Evolutionary conservation across 768 basidiomycete genomes (phyloP).

Genomic region (Boletus coccyginus): DNA sequence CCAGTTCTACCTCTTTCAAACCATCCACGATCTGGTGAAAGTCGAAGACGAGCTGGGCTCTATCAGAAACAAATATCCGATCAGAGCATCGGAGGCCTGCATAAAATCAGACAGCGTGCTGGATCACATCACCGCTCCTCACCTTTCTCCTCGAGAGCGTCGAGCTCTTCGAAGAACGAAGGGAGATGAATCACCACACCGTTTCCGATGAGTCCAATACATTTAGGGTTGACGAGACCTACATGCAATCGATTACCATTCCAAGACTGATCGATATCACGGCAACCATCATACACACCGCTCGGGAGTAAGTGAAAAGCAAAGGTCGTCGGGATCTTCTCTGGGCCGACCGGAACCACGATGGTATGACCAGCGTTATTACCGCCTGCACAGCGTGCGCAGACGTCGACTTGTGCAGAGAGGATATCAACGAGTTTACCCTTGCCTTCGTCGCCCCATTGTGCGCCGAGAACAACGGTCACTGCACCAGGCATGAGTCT

Average conservation of each 20-base stretch:
- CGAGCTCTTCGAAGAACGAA: constrained; percentile 91
- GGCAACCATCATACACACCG: constrained; percentile 44
- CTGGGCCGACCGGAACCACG: constrained; percentile 70
- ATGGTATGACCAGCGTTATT: constrained; percentile 99
- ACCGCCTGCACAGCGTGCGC: constrained; percentile 95
- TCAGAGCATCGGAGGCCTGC: constrained; percentile 81
- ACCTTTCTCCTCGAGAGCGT: constrained; percentile 84
- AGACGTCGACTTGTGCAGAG: constrained; percentile 84
- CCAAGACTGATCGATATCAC: neutral
- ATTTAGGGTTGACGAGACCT: constrained; percentile 43
- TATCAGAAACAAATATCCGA: constrained; percentile 90
- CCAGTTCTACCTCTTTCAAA: constrained; percentile 95
- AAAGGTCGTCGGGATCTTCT: constrained; percentile 76
- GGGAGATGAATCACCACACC: constrained; percentile 98
- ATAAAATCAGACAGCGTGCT: constrained; percentile 1
- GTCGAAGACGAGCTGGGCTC: constrained; percentile 96
- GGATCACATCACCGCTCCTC: constrained; percentile 1
- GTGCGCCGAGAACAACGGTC: constrained; percentile 80
- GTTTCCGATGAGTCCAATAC: constrained; percentile 84
- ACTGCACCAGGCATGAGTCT: constrained; percentile 30
- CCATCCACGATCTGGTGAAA: constrained; percentile 99
- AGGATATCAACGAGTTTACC: constrained; percentile 98
- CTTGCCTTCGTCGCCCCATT: constrained; percentile 94
- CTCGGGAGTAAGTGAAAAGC: constrained; percentile 96
- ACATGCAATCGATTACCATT: neutral